phyloP scores from a whole-genome alignment of 352 stramenopile genomes.

The Pelagophyceae sp. region DNA sequence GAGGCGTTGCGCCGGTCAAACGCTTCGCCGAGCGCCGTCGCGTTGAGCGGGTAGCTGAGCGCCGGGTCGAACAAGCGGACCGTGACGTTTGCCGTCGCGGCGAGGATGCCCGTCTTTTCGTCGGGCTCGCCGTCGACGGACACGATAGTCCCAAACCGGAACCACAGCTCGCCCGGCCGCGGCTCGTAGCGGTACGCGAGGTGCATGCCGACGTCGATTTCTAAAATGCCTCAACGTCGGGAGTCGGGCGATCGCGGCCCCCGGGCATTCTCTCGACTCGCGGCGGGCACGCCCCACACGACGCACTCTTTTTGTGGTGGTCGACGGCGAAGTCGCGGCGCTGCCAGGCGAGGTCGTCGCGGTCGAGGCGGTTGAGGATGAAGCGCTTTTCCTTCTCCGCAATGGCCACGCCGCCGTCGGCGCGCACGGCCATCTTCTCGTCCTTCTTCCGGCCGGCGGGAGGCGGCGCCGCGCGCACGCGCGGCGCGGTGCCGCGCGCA shows the following conservation, averaged over 20 bases:
- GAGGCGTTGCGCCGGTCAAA: neutral
- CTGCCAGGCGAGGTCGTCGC: neutral
- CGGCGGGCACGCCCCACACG: too few relatives aligned
- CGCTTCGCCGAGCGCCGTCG: neutral
- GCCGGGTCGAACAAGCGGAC: neutral
- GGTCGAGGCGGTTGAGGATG: neutral
- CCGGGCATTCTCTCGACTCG: too few relatives aligned
- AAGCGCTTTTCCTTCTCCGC: neutral
- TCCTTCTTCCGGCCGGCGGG: neutral
- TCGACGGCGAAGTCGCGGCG: neutral
- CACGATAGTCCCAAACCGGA: neutral
- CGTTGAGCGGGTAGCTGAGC: constrained; percentile 4
- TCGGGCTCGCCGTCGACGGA: neutral
- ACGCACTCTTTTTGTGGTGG: neutral
- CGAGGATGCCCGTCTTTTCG: neutral
- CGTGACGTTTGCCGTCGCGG: neutral
- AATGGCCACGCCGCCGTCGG: neutral
- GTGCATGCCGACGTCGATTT: constrained; percentile 1
- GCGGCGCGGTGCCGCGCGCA: too few relatives aligned
- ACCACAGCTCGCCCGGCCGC: neutral
- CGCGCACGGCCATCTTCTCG: neutral
- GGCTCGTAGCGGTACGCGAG: neutral
- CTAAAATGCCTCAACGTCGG: too few relatives aligned
- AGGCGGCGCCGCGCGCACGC: neutral
- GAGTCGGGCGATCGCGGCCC: too few relatives aligned